These are phyloP conservation scores for Cucurbita argyrosperma DNA, from an alignment of 306 rosid species.

Conservation along the genomic window DNA sequence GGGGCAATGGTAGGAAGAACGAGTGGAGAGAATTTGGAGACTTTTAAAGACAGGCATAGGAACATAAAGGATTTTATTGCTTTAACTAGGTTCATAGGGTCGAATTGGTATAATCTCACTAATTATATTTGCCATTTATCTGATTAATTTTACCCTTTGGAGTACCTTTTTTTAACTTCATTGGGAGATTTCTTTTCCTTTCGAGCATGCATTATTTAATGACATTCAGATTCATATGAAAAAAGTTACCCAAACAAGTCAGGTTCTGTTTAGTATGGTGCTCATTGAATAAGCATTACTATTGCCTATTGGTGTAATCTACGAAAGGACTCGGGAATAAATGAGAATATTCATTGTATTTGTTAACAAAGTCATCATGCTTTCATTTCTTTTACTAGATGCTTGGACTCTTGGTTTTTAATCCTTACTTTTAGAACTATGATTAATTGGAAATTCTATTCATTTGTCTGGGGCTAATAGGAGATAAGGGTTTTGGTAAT, in stretches of 20 bases:
- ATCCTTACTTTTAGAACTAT: not conserved
- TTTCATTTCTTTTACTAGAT: not conserved
- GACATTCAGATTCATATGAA: not conserved
- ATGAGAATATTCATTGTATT: not conserved
- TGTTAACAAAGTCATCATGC: not conserved
- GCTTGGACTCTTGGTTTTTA: not conserved
- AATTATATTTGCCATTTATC: not conserved
- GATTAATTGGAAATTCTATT: not conserved
- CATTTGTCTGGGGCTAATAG: not conserved
- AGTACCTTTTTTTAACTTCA: not conserved
- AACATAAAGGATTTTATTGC: not conserved
- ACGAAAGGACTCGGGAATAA: not conserved
- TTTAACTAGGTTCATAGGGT: not conserved
- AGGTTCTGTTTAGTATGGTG: not conserved
- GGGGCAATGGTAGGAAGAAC: not conserved
- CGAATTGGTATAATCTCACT: not conserved
- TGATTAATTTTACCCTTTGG: not conserved
- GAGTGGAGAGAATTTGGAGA: not conserved
- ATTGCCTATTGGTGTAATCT: not conserved
- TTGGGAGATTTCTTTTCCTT: not conserved
- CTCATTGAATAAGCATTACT: not conserved
- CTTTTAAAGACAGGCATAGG: not conserved
- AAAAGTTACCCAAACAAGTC: not conserved
- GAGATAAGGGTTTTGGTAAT: not conserved
- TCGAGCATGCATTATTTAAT: not conserved